Percentiles rank a stretch among this genome's conserved stretches.
phyloP scores from a whole-genome alignment of 2,329 filamentous ascomycete species.

The Eutypa lata region DNA sequence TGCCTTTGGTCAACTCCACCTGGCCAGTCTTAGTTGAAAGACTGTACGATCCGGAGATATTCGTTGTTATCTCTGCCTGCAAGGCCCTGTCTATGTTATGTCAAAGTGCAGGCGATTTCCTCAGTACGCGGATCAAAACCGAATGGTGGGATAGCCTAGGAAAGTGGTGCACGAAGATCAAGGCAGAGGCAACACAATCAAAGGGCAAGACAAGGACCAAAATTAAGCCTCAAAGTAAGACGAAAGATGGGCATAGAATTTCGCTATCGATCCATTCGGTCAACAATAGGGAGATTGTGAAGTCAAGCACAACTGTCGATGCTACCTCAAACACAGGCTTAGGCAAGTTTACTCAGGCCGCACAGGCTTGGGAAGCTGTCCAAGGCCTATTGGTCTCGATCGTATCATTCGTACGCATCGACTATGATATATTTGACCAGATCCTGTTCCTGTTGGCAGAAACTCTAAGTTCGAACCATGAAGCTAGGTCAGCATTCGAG shows the following conservation, averaged over 20 bases:
- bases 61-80: slow-evolving; percentile 68
- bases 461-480: slow-evolving; percentile 39
- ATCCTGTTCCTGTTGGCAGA: slow-evolving; percentile 61
- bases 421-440: slow-evolving; percentile 69
- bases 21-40: slow-evolving; percentile 80
- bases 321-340: slow-evolving; percentile 34
- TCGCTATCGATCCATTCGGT: slow-evolving; percentile 24
- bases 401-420: slow-evolving; percentile 60
- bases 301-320: slow-evolving; percentile 8
- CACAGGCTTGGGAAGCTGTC: slow-evolving; percentile 62
- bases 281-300: slow-evolving; percentile 18
- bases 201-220: slow-evolving; percentile 6
- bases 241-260: slow-evolving; percentile 12
- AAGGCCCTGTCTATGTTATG: slow-evolving; percentile 68
- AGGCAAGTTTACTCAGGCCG: slow-evolving; percentile 58
- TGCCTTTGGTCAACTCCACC: slow-evolving; percentile 84
- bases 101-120: slow-evolving; percentile 72
- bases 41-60: slow-evolving; percentile 64
- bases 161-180: slow-evolving; percentile 44
- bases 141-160: slow-evolving; percentile 63
- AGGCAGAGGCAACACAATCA: slow-evolving; percentile 33
- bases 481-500: slow-evolving; percentile 58
- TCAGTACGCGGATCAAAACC: slow-evolving; percentile 69
- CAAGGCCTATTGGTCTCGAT: slow-evolving; percentile 57
- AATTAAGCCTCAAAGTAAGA: slow-evolving; percentile 3